phyloP scores from a whole-genome alignment of 495 filamentous ascomycete species.

The Astrocystis sublimbata region DNA sequence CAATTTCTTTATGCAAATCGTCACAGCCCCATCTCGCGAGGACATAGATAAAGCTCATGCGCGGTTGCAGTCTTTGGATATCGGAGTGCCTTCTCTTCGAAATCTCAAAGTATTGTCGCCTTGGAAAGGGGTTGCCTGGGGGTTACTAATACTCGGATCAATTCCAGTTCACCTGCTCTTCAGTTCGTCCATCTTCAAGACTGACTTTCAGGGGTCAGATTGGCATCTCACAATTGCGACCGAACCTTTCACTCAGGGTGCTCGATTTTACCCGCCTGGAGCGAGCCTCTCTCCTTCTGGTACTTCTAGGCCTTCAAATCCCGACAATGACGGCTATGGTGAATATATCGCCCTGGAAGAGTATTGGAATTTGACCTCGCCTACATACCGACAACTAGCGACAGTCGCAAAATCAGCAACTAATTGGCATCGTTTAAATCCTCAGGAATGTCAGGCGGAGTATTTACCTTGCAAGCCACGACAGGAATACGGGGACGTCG shows the following conservation, averaged over 20 bases:
- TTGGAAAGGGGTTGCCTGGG: background rate
- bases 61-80: background rate
- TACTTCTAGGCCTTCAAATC: background rate
- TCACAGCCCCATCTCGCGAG: conserved; percentile 3
- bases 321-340: too few relatives aligned
- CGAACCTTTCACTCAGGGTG: background rate
- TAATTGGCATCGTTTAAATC: background rate
- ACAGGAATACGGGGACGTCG: background rate
- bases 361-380: background rate
- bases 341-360: too few relatives aligned
- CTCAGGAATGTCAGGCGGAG: background rate
- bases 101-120: background rate
- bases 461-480: background rate
- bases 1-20: conserved; percentile 44
- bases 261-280: background rate
- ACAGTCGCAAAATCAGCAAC: background rate
- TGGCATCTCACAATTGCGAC: background rate
- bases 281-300: background rate
- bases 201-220: background rate
- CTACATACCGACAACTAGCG: background rate
- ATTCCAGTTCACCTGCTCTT: background rate
- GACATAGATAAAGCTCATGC: background rate
- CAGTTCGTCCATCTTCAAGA: background rate
- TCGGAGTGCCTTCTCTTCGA: background rate
- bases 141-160: background rate